Evolutionary conservation across 148 eudicot genomes (phyloP).

Genomic region (Camellia lanceoleosa): DNA sequence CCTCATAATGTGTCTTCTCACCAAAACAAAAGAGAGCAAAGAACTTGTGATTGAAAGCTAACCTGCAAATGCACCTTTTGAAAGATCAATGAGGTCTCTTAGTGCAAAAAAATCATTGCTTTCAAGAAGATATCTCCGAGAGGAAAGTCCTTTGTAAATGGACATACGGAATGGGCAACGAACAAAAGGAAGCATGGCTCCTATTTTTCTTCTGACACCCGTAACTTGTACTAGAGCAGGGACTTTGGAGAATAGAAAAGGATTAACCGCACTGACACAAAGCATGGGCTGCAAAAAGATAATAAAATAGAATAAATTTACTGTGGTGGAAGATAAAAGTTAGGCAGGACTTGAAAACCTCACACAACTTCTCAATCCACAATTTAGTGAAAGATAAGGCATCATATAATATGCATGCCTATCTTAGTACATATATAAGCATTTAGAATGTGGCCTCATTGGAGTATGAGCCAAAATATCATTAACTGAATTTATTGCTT

Average conservation of each 20-base stretch:
- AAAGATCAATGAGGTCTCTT: constrained; percentile 84
- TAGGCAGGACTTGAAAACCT: neutral
- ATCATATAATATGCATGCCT: neutral
- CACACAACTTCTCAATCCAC: neutral
- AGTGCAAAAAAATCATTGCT: constrained; percentile 90
- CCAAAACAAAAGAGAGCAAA: neutral
- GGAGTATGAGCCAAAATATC: neutral
- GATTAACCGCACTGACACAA: constrained; percentile 93
- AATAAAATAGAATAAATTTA: constrained; percentile 7
- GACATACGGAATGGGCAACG: constrained; percentile 86
- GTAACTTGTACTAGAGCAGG: constrained; percentile 73
- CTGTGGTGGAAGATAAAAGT: neutral
- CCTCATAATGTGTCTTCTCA: neutral
- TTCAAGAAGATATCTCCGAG: constrained; percentile 93
- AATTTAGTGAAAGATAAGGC: neutral
- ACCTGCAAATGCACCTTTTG: constrained; percentile 98
- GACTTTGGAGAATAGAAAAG: constrained; percentile 75
- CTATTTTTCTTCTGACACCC: constrained; percentile 69
- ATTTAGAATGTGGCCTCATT: neutral
- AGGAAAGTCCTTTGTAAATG: constrained; percentile 72
- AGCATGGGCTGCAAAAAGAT: constrained; percentile 87
- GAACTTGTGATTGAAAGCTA: constrained; percentile 16
- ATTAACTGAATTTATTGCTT: too few species aligned
- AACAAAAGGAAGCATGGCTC: constrained; percentile 76
- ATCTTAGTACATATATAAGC: neutral